phyloP scores from a whole-genome alignment of 2,329 filamentous ascomycete species.

The Aspergillus puulaauensis region DNA sequence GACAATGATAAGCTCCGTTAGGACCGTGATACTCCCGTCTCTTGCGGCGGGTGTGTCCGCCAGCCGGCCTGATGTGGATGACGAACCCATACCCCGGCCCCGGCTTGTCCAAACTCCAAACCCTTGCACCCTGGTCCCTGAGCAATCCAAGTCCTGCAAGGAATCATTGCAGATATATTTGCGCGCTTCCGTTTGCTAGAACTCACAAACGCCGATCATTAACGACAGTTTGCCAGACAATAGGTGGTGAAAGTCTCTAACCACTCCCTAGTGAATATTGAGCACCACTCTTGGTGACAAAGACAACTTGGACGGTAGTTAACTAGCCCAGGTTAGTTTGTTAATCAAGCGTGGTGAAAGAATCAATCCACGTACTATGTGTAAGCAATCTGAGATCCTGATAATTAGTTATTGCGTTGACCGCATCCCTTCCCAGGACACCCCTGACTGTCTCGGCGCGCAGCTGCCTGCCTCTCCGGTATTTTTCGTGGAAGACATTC shows the following conservation, averaged over 20 bases:
- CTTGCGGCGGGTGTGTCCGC: not conserved
- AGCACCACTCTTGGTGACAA: not conserved
- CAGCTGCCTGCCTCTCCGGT: not conserved
- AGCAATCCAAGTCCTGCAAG: not conserved
- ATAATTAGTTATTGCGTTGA: not conserved
- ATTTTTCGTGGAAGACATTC: not conserved
- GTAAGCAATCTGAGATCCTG: not conserved
- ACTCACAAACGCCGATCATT: not conserved
- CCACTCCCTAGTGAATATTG: not conserved
- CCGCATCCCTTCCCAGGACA: not conserved
- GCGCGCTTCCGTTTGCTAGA: not conserved
- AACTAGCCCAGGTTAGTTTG: not conserved
- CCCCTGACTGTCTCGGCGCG: not conserved
- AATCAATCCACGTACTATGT: not conserved
- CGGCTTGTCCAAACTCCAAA: not conserved
- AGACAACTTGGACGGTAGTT: too few species aligned
- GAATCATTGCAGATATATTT: not conserved
- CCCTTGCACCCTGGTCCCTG: not conserved
- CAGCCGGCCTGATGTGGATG: not conserved
- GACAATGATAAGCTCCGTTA: not conserved
- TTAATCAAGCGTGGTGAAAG: not conserved
- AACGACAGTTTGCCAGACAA: not conserved
- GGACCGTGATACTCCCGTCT: not conserved
- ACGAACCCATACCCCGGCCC: not conserved
- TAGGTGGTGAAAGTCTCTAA: too few species aligned